Base-by-base conservation (phyloP, 2,329 filamentous ascomycete species). In the Coniochaeta sp. region DNA sequence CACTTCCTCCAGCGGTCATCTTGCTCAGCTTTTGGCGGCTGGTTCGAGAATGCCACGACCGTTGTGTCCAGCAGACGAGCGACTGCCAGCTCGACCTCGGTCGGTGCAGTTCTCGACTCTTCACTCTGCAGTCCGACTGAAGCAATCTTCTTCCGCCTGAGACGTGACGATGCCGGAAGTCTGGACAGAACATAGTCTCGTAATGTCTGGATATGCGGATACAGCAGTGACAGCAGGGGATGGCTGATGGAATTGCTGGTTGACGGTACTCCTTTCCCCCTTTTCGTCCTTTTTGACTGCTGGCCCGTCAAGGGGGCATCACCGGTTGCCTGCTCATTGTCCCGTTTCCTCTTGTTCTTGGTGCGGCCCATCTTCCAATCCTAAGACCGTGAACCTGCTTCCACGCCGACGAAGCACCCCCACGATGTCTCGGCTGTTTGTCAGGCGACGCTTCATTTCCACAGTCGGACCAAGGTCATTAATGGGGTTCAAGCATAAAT, bases 141-240 rank as follows among this genome's bases (percentile, higher is more conserved):
- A 2, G 70, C 62, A 47, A 86, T 75, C 60, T 82, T 85, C 61
- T 74, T 81, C 27, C 78, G 71, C 45, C 82, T 71, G 51, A 83
- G 64, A 51, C 77, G 86, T 5, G 89, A 92, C 10, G 81, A 75
- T n/a, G 66, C 58, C 0, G 88, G 86, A 10, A 95, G 76, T 54
- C 75, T 79, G 18, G 73, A 72, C 47, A 91, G 71, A 33, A 91
- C 71, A 69, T 89, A 88, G 53, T 86, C 75, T 60, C 89, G 83
- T 52, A 96, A 71, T 0, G 83, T 83, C 52, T 81, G 66, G 12
- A 91, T 77, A 46, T 76, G 68, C 7, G 76, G 69, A 67, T 91
- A 95, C 68, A 85, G 87, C 55, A 79, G 77, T 45, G 75, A 75
- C 52, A 95, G 74, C 30, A 94, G 77, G 51, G 82, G 80, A 63